phyloP scores from a whole-genome alignment of 345 rosid species.

The Hibiscus mutabilis region DNA sequence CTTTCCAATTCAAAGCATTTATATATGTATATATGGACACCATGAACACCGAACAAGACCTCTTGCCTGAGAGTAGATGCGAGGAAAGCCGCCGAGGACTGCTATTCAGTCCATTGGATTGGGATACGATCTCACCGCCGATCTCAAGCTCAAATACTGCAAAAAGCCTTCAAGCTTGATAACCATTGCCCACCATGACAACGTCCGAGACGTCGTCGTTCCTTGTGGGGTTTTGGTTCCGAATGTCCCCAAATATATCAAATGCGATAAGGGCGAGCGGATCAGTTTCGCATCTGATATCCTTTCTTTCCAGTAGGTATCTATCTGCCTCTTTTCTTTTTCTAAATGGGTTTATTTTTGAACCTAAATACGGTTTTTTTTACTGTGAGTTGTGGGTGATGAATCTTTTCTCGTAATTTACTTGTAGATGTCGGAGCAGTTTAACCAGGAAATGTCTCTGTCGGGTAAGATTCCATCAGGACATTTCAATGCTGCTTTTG shows the following conservation, averaged over 20 bases:
- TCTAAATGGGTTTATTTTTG: background rate
- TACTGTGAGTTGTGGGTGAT: background rate
- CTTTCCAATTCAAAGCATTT: background rate
- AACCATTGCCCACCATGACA: slow-evolving; percentile 37
- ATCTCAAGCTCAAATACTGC: slow-evolving; percentile 50
- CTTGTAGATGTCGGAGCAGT: slow-evolving; percentile 66
- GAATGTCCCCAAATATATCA: slow-evolving; percentile 50
- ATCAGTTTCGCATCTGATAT: slow-evolving; percentile 76
- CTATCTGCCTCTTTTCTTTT: background rate
- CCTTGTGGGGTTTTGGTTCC: slow-evolving; percentile 56
- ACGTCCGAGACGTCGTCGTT: slow-evolving; percentile 41
- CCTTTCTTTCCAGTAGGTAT: slow-evolving; percentile 85
- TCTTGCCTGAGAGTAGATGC: background rate
- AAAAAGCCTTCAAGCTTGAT: slow-evolving; percentile 43
- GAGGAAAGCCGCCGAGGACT: slow-evolving; percentile 44
- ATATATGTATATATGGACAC: background rate
- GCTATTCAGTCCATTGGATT: slow-evolving; percentile 53
- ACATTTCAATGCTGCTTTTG: slow-evolving; percentile 56
- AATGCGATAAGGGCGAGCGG: slow-evolving; percentile 89
- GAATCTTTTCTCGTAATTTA: background rate
- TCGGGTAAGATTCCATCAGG: slow-evolving; percentile 73
- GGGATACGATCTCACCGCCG: slow-evolving; percentile 57
- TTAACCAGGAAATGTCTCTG: slow-evolving; percentile 60
- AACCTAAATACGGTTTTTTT: background rate
- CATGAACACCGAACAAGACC: background rate